Evolutionary conservation across 176 grass and related monocot species (phyloP), one percentile per base, ranked within the genome.

Genomic region (Cocos nucifera): DNA sequence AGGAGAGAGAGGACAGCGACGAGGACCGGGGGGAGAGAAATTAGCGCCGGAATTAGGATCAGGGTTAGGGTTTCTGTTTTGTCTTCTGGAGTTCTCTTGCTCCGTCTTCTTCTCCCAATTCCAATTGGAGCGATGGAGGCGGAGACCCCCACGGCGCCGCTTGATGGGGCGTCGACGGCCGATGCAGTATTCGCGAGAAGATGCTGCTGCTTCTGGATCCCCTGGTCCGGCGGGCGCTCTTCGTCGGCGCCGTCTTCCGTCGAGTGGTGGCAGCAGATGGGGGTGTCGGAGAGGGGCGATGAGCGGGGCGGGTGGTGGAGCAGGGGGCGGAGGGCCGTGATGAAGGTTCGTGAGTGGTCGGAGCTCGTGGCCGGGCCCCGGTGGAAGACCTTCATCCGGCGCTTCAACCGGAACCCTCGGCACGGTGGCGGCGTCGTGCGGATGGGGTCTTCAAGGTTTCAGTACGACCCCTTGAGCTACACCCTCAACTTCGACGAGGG

Each of bases 401-500:
- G 78, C 17, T 85, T 97, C 87, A 65, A 77, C 15, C 75, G 87
- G 35, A 22, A 67, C 20, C 72, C 48, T 22, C 59, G 75, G 3
- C 69, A 52, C 22, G 59, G 64, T 51, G 39, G 3, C 4, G 32
- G 16, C 0, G 56, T 6, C 18, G 19, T 18, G 28, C 4, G 57
- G 51, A 12, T 30, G 54, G 68, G 39, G 22, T 59, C 68, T 3
- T n/a, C 61, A 35, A 85, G 77, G 60, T 83, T 90, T 28, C 80
- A 85, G 71, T 96, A 96, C 69, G 83, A 91, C 64, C 78, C 84
- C 44, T 74, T 88, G 52, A 88, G 84, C 87, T 97, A 97, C 70
- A 72, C 92, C n/a, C 84, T 97, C 81, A 97, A 97, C 74, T 97
- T 97, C 69, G 87, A 97, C 56, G 87, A 97, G 59, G 92, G 92